Conservation (phyloP, 176 grass and related monocot species). For the Triticum turgidum region DNA sequence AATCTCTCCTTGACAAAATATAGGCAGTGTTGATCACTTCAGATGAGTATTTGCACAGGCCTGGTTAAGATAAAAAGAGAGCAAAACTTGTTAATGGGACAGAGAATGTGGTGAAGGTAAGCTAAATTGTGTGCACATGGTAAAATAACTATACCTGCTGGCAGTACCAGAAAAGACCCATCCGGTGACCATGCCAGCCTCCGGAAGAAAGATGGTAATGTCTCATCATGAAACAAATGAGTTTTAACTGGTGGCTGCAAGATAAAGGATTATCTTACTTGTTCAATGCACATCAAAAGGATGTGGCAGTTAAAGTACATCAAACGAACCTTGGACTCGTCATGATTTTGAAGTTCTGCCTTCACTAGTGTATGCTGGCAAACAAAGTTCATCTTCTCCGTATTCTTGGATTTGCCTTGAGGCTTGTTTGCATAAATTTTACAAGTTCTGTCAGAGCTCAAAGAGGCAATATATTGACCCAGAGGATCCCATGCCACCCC, state of each 20-base stretch:
- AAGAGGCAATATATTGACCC: constrained; percentile 78
- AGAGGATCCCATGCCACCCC: constrained; percentile 96
- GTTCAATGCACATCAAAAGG: constrained; percentile 2
- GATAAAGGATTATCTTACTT: constrained; percentile 3
- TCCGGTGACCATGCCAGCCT: constrained; percentile 94
- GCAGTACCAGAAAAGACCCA: constrained; percentile 89
- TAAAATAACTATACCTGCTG: constrained; percentile 60
- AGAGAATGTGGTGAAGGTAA: background rate
- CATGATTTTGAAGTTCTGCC: constrained; percentile 55
- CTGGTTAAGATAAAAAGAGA: constrained; percentile 46
- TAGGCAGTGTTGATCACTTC: constrained; percentile 87
- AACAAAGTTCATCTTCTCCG: constrained; percentile 76
- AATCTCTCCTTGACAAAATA: constrained; percentile 80
- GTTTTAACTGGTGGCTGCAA: constrained; percentile 68
- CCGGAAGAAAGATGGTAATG: constrained; percentile 96
- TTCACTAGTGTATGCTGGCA: constrained; percentile 77
- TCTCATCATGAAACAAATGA: constrained; percentile 97
- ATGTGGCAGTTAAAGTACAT: constrained; percentile 10
- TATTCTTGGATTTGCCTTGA: constrained; percentile 71
- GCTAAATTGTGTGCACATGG: constrained; percentile 9
- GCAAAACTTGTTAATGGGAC: background rate
- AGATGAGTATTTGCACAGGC: constrained; percentile 64
- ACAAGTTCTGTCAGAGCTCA: constrained; percentile 96
- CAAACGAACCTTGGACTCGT: constrained; percentile 76
- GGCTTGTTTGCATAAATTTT: constrained; percentile 90